Evolutionary conservation across 2,329 filamentous ascomycete species (phyloP).

Genomic region (Ceratocystis albifundus): DNA sequence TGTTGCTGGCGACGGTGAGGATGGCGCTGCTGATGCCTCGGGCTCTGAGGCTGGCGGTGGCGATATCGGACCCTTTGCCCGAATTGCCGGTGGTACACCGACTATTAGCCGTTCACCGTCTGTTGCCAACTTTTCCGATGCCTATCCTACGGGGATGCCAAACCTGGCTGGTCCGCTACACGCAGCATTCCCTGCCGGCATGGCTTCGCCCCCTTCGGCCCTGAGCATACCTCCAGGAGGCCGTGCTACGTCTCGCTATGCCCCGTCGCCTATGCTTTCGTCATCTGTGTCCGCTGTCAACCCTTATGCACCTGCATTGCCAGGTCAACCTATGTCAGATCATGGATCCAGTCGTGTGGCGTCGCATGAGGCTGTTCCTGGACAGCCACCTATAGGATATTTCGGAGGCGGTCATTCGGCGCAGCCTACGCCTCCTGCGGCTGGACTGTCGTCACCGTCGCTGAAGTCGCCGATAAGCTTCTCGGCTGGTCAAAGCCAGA

Average conservation of each 20-base stretch:
- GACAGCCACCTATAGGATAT: background rate
- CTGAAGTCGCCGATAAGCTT: constrained; percentile 21
- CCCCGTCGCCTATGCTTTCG: constrained; percentile 31
- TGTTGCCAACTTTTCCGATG: constrained; percentile 53
- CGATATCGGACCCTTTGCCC: constrained; percentile 69
- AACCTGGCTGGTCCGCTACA: constrained; percentile 21
- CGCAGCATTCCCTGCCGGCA: constrained; percentile 29
- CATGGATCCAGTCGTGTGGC: constrained; percentile 11
- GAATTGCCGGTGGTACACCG: constrained; percentile 63
- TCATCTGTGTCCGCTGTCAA: constrained; percentile 26
- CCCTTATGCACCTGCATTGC: constrained; percentile 25
- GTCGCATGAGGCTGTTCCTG: constrained; percentile 15
- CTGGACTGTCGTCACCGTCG: background rate
- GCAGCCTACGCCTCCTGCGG: background rate
- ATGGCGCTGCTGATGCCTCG: constrained; percentile 56
- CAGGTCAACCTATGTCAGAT: constrained; percentile 18
- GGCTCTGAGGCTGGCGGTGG: constrained; percentile 45
- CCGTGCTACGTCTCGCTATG: constrained; percentile 39
- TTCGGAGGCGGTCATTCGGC: background rate
- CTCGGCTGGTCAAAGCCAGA: background rate
- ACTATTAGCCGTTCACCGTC: constrained; percentile 65
- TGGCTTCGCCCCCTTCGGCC: constrained; percentile 28
- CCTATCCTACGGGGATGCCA: constrained; percentile 47
- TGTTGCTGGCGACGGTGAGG: constrained; percentile 79
- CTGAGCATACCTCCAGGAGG: constrained; percentile 11